Evolutionary conservation across 208 protist genomes (phyloP), one percentile per base, ranked within the genome.

Genomic region (Acanthamoeba sp.): DNA sequence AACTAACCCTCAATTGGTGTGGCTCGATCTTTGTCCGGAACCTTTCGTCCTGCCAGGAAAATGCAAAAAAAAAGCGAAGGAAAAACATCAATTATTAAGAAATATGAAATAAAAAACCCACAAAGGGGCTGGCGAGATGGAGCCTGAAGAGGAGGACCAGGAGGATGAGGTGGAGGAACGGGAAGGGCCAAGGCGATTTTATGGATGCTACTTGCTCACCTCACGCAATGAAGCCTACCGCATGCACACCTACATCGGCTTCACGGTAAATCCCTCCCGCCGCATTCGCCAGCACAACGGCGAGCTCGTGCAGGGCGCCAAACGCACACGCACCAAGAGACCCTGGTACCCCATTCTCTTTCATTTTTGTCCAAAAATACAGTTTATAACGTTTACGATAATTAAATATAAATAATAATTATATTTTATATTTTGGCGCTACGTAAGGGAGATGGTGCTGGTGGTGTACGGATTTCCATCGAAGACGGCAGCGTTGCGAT

Each of bases 201-300:
- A 34, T 14, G 55, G 40, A 5, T 93, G 89, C 64, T 93, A 93
- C 34, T 29, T 93, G 89, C 66, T 93, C 29, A 82, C 89, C 45
- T 93, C 89, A 6, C 55, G 14, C 45, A 80, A 93, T 62, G 45
- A 34, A 6, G 34, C 32, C 34, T 93, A 64, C 62, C 22, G 34
- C 7, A 38, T 16, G 22, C 89, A 93, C 71, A 93, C 66, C 27
- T 93, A 93, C 89, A 80, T 93, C 36, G 89, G 89, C 32, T 93
- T 93, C 71, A 93, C 89, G 0, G 34, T 93, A 5, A 82, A 93
- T 55, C 66, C 71, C 40, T 34, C 66, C 38, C 62, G 89, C 14
- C 89, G 89, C 42, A 34, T 93, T 7, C 62, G 89, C 14, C 89
- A 93, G 22, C 89, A 93, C 89, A 93, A 93, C 89, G 89, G 89